A percentile compares a stretch with the other conserved stretches of the same genome.
Evolutionary conservation across 371 early-diverging fungal genomes (phyloP).

Genomic region (Apophysomyces elegans): DNA sequence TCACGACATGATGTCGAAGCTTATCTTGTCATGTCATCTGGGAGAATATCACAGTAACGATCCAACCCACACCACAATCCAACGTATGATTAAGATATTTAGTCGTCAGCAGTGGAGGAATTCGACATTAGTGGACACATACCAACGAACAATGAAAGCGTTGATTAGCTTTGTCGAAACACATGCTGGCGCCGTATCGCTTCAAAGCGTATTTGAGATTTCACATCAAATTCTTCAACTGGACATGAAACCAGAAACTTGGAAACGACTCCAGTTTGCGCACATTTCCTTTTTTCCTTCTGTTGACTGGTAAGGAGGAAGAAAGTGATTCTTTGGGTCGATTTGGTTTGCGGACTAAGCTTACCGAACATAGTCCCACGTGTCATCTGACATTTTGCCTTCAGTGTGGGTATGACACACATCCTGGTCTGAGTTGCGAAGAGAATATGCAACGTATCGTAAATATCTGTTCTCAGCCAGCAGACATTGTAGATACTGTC

Average conservation of each 20-base stretch:
- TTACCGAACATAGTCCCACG: constrained; percentile 17
- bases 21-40: neutral
- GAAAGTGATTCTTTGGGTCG: neutral
- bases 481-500: constrained; percentile 42
- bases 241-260: constrained; percentile 64
- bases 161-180: constrained; percentile 17
- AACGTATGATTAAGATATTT: constrained; percentile 20
- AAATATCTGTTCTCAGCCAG: constrained; percentile 12
- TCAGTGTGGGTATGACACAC: constrained; percentile 62
- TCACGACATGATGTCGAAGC: constrained; percentile 7
- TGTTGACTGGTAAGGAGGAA: constrained; percentile 53
- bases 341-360: neutral
- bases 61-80: constrained; percentile 12
- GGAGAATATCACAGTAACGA: constrained; percentile 1
- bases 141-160: constrained; percentile 25
- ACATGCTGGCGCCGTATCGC: constrained; percentile 7
- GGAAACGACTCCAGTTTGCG: constrained; percentile 71
- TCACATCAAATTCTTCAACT: constrained; percentile 54
- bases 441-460: constrained; percentile 48
- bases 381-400: constrained; percentile 55
- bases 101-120: constrained; percentile 38
- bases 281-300: constrained; percentile 63
- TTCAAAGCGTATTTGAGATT: constrained; percentile 16
- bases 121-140: constrained; percentile 30
- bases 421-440: constrained; percentile 51